Evolutionary conservation across 140 eudicot genomes (phyloP), one percentile per base, ranked within the genome.

Genomic region (Senecio squalidus): DNA sequence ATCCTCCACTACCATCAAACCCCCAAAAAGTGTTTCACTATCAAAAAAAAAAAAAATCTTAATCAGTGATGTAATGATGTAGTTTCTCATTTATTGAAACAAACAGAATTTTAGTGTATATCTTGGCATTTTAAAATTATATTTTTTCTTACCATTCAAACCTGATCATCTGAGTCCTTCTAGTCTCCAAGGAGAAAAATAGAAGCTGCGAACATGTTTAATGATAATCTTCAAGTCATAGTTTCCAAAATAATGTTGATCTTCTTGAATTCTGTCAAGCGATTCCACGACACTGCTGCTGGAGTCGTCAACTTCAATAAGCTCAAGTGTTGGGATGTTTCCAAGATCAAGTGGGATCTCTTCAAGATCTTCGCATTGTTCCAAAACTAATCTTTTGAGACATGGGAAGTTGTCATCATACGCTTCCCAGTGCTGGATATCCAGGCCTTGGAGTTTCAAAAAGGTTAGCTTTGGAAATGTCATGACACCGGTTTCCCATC

Each of bases 391-490:
- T 18, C 64, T 23, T 39, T 54, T 31, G 38, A 75, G 75, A 34
- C 63, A 26, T 2, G 73, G 76, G 33, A 75, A 69, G 25, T 49
- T 58, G 56, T 13, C 26, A 15, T 46, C 18, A 1, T 14, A 29
- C 6, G 55, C 69, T 4, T 59, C 49, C 78, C 82, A 66, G 20
- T 46, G 46, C 1, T 36, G 63, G 11, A 76, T 47, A 47, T 76
- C 53, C 39, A 76, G n/a, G 14, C 44, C 22, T 28, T 71, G 71
- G 10, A 71, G 24, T 40, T 71, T 76, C 62, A 74, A 68, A 25
- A 68, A 68, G 26, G 52, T 46, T 17, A 68, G 60, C 47, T 21
- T 23, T 0, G 16, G 56, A 70, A 71, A 76, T 28, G 51, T 49
- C 18, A 17, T 73, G 17, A 50, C 82, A 1, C 45, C 36, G 2